These are phyloP conservation scores for Microbotryum intermedium DNA, from an alignment of 1,284 basidiomycete species.

Conservation along the genomic window DNA sequence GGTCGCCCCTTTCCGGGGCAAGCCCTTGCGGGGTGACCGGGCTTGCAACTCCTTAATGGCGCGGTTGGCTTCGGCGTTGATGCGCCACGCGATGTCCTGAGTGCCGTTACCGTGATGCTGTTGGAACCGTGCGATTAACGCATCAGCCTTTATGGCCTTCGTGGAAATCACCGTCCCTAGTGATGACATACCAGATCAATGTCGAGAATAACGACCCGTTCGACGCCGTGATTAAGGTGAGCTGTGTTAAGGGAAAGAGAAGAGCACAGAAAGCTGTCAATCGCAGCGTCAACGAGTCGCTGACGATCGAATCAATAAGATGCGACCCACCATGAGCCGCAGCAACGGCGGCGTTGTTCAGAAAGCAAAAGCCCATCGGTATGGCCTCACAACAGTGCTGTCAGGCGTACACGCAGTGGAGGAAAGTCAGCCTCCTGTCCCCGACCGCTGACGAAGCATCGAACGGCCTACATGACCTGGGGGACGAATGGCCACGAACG, in stretches of 20 bases:
- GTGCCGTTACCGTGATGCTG: constrained; percentile 66
- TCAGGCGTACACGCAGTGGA: not conserved
- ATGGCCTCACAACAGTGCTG: constrained; percentile 79
- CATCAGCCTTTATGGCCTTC: not conserved
- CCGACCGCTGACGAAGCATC: not conserved
- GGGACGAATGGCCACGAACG: constrained; percentile 75
- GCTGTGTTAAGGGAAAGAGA: too few relatives aligned
- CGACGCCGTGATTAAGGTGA: constrained; percentile 66
- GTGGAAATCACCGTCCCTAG: not conserved
- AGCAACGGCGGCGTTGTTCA: constrained; percentile 85
- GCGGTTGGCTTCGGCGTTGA: constrained; percentile 77
- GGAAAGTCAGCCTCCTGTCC: not conserved
- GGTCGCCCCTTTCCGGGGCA: not conserved
- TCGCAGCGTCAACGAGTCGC: not conserved
- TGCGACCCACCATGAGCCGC: constrained; percentile 67
- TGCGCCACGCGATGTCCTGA: constrained; percentile 80
- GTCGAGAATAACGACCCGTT: constrained; percentile 77
- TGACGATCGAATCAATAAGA: not conserved
- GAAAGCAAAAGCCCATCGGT: constrained; percentile 78
- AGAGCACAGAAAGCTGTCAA: not conserved
- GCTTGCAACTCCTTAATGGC: constrained; percentile 41
- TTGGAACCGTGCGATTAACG: not conserved
- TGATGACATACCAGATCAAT: constrained; percentile 64
- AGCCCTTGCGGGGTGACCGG: constrained; percentile 44
- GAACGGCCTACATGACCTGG: constrained; percentile 52